A percentile compares a stretch with the other conserved stretches of the same genome.
Evolutionary conservation across 768 basidiomycete species (phyloP).

Genomic region (Lentinus brumalis): DNA sequence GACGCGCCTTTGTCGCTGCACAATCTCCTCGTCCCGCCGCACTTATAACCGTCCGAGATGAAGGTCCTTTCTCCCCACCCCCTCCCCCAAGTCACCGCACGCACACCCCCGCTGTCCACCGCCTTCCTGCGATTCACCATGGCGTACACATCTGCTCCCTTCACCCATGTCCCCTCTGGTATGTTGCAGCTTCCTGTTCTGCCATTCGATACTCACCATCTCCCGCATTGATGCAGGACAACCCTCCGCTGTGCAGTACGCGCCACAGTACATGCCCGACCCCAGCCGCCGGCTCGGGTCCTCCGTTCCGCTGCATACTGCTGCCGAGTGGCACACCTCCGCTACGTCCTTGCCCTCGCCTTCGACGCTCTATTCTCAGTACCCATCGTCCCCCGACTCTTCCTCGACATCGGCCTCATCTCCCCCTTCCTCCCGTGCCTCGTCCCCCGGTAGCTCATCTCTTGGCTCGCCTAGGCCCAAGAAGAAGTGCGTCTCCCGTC

Average conservation of each 20-base stretch:
- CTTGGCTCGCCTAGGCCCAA: neutral
- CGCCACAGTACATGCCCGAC: neutral
- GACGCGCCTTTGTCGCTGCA: neutral
- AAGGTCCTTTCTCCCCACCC: neutral
- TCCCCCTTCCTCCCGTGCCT: constrained; percentile 4
- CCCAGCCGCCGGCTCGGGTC: neutral
- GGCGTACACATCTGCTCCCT: neutral
- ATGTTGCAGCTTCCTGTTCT: neutral
- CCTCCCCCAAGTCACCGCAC: neutral
- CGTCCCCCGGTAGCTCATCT: constrained; percentile 1
- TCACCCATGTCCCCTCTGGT: neutral
- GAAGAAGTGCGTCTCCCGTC: constrained; percentile 4
- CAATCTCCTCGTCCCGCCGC: neutral
- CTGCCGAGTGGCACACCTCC: constrained; percentile 14
- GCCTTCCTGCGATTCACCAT: neutral
- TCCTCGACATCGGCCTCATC: neutral
- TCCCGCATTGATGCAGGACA: neutral
- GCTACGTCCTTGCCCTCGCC: neutral
- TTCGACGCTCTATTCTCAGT: neutral
- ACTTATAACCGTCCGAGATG: neutral
- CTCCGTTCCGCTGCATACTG: neutral
- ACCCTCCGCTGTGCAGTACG: neutral
- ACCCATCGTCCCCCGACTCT: neutral
- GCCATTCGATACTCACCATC: neutral
- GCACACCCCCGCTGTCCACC: neutral